These are phyloP conservation scores for Nephelium lappaceum DNA, from an alignment of 345 rosid genomes.

Conservation along the genomic window DNA sequence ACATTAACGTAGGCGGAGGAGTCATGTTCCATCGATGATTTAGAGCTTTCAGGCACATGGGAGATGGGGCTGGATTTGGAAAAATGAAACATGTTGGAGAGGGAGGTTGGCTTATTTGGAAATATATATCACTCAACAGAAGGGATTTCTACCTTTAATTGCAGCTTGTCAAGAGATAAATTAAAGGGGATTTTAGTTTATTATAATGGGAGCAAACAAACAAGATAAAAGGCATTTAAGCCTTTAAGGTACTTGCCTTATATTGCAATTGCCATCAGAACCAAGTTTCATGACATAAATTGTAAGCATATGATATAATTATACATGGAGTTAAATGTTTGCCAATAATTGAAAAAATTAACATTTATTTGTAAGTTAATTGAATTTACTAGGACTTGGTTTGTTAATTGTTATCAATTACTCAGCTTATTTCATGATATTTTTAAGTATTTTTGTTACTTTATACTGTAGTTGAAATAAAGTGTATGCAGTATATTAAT, in stretches of 20 bases:
- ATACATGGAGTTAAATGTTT: too few species aligned
- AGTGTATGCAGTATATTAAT: too few species aligned
- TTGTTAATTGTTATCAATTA: too few species aligned
- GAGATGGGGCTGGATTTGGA: background rate
- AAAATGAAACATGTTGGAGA: background rate
- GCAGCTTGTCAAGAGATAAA: background rate
- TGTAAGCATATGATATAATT: too few species aligned
- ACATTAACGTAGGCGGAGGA: background rate
- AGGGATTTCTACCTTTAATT: background rate
- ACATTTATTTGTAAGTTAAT: too few species aligned
- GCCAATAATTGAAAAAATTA: too few species aligned
- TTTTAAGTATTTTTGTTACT: too few species aligned
- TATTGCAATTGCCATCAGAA: background rate
- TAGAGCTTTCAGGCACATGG: conserved; percentile 21
- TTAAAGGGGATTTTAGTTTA: too few species aligned
- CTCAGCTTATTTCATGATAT: too few species aligned
- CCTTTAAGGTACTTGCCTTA: background rate
- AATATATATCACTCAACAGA: background rate
- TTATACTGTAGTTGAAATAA: too few species aligned
- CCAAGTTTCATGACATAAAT: background rate
- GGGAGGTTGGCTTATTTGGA: background rate
- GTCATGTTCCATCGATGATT: background rate
- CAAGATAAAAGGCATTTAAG: background rate
- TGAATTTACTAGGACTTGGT: too few species aligned
- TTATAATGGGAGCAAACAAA: background rate